phyloP scores from a whole-genome alignment of 176 grass and related monocot species.

The Musa acuminata region DNA sequence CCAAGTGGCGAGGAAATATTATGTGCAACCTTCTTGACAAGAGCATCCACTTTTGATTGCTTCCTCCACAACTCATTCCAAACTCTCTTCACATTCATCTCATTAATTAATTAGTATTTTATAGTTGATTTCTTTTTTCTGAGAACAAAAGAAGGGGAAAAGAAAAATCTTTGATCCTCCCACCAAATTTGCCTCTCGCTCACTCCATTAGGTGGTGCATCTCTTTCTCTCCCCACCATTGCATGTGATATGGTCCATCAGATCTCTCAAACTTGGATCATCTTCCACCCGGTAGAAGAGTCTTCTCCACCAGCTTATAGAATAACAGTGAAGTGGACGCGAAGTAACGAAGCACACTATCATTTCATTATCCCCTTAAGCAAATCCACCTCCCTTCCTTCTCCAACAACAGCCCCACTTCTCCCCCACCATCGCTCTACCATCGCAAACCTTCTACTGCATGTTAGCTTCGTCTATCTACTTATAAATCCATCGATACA shows the following conservation, averaged over 20 bases:
- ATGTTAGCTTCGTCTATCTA: background rate
- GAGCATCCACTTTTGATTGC: background rate
- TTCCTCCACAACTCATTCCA: background rate
- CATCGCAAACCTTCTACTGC: background rate
- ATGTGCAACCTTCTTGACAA: background rate
- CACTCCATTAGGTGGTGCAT: constrained; percentile 6
- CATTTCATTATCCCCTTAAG: background rate
- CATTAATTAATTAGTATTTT: background rate
- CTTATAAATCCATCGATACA: background rate
- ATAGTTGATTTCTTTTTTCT: background rate
- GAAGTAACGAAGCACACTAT: constrained; percentile 18
- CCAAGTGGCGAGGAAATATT: background rate
- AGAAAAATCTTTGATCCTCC: background rate
- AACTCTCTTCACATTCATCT: background rate
- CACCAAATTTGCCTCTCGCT: background rate
- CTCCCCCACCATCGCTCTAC: background rate
- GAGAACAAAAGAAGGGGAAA: background rate
- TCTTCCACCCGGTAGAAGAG: background rate
- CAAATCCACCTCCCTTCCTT: background rate
- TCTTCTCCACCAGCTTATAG: background rate
- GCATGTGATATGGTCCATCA: background rate
- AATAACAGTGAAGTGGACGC: constrained; percentile 27
- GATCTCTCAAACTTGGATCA: background rate
- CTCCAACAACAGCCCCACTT: constrained; percentile 15
- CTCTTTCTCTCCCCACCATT: constrained; percentile 11